These are phyloP conservation scores for Candida vaughaniae DNA, from an alignment of 805 yeast species.

Conservation along the genomic window DNA sequence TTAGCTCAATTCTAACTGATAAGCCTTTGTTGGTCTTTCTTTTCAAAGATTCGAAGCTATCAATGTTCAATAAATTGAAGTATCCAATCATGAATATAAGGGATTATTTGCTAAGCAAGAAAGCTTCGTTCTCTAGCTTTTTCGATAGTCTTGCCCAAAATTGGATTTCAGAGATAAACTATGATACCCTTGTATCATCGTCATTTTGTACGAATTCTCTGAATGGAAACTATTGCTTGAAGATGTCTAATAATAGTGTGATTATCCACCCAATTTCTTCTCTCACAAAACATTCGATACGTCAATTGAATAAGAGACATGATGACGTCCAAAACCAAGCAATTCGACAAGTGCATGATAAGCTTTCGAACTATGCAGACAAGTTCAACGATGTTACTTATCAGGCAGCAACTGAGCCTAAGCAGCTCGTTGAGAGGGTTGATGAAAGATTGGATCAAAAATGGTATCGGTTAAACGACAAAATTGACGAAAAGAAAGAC, in stretches of 20 bases:
- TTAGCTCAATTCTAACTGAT: constrained; percentile 13
- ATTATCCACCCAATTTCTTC: constrained; percentile 14
- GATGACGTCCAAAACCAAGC: constrained; percentile 19
- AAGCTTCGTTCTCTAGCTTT: constrained; percentile 24
- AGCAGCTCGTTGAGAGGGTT: constrained; percentile 15
- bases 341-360: constrained; percentile 20
- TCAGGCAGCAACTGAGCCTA: constrained; percentile 22
- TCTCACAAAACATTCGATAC: too few species aligned
- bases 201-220: constrained; percentile 37
- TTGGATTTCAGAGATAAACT: constrained; percentile 36
- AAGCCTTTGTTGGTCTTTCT: constrained; percentile 40
- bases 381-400: constrained; percentile 18
- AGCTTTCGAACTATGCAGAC: constrained; percentile 12
- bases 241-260: constrained; percentile 29
- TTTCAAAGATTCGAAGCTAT: constrained; percentile 14
- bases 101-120: constrained; percentile 16
- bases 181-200: constrained; percentile 37
- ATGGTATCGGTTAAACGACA: constrained; percentile 13
- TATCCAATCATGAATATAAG: constrained; percentile 22
- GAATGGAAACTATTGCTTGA: constrained; percentile 37
- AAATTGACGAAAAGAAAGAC: constrained; percentile 14
- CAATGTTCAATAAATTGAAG: constrained; percentile 8
- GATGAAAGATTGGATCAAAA: constrained; percentile 21
- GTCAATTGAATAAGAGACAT: constrained; percentile 1
- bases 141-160: constrained; percentile 42